Evolutionary conservation across 176 grass and related monocot genomes (phyloP).

Genomic region (Stipa capillata): DNA sequence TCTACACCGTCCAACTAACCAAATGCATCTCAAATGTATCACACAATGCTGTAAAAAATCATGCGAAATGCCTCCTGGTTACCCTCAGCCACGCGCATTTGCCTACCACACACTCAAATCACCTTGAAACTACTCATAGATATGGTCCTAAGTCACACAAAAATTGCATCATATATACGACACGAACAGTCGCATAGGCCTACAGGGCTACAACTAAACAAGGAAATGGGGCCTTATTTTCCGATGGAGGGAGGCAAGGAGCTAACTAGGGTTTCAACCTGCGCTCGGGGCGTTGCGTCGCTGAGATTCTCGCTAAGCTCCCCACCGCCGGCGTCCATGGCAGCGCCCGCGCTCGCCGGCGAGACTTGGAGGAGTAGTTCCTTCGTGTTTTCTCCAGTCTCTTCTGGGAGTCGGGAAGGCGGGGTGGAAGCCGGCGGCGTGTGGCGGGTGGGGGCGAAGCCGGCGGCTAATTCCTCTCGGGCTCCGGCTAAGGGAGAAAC

Average conservation of each 20-base stretch:
- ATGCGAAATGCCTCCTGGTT: background rate
- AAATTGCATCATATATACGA: background rate
- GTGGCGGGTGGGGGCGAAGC: background rate
- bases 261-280: slow-evolving; percentile 28
- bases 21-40: background rate
- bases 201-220: background rate
- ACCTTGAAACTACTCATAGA: too few relatives aligned
- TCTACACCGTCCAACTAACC: background rate
- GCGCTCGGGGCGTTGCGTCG: background rate
- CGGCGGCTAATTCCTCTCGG: background rate
- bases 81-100: background rate
- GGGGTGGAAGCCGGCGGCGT: slow-evolving; percentile 16
- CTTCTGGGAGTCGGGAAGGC: background rate
- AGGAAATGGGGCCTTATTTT: background rate
- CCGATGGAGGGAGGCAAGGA: background rate
- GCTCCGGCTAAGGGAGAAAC: background rate
- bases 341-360: background rate
- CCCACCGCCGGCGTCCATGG: background rate
- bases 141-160: background rate
- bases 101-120: background rate
- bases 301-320: background rate
- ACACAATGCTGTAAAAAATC: background rate
- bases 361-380: background rate
- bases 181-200: background rate
- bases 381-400: background rate